A percentile compares a stretch with the other conserved stretches of the same genome.
phyloP scores from a whole-genome alignment of 805 yeast species.

The Hanseniaspora thailandica region DNA sequence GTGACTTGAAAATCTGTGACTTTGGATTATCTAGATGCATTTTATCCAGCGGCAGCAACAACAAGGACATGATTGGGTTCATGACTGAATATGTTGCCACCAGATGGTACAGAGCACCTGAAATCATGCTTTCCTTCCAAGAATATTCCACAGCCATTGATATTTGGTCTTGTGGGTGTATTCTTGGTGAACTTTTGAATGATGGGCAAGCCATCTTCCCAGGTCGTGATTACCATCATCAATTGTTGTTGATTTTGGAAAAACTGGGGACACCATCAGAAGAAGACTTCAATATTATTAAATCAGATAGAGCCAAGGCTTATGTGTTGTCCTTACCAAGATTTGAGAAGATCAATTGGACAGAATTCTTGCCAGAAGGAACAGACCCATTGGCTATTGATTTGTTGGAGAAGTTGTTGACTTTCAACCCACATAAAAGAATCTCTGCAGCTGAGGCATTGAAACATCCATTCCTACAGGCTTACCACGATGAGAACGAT shows the following conservation, averaged over 20 bases:
- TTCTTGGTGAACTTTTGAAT: slow-evolving; percentile 54
- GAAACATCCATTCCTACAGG: slow-evolving; percentile 56
- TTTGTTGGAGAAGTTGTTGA: slow-evolving; percentile 53
- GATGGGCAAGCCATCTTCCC: slow-evolving; percentile 56
- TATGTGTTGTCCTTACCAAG: slow-evolving; percentile 59
- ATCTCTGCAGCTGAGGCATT: slow-evolving; percentile 65
- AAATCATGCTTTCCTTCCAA: slow-evolving; percentile 62
- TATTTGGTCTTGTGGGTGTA: slow-evolving; percentile 73
- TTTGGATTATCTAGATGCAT: slow-evolving; percentile 60
- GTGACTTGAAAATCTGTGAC: slow-evolving; percentile 69
- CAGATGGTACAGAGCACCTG: slow-evolving; percentile 78
- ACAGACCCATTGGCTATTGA: slow-evolving; percentile 41
- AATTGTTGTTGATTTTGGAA: slow-evolving; percentile 51
- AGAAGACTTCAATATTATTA: slow-evolving; percentile 64
- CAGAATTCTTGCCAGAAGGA: slow-evolving; percentile 23
- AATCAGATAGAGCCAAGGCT: slow-evolving; percentile 64
- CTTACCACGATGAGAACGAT: slow-evolving; percentile 61
- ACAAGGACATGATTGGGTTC: slow-evolving; percentile 39
- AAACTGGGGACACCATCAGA: slow-evolving; percentile 61
- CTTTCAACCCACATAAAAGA: slow-evolving; percentile 64
- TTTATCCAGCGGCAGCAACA: slow-evolving; percentile 31
- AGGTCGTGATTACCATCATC: slow-evolving; percentile 64
- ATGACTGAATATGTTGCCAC: slow-evolving; percentile 77
- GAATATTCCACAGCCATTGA: slow-evolving; percentile 69
- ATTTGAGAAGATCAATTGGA: slow-evolving; percentile 42